Percentiles rank a stretch among this genome's conserved stretches.
phyloP scores from a whole-genome alignment of 2,329 filamentous ascomycete species.

The Sporothrix curviconia region DNA sequence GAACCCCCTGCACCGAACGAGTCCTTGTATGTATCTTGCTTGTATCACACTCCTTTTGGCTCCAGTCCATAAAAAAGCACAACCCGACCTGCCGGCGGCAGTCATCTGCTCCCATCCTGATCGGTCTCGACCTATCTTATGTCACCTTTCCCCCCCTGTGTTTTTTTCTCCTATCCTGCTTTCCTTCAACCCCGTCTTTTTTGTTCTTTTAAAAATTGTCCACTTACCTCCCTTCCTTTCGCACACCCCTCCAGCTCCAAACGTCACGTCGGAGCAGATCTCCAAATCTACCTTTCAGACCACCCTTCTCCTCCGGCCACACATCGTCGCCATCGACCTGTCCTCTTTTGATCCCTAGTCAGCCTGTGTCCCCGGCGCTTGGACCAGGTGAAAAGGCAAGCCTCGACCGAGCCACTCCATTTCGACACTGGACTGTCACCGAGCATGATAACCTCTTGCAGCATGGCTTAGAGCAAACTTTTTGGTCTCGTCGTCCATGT shows the following conservation, averaged over 20 bases:
- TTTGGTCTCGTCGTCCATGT: not conserved
- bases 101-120: not conserved
- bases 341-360: not conserved
- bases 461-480: too few species aligned
- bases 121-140: not conserved
- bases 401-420: not conserved
- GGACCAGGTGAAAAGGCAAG: not conserved
- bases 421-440: not conserved
- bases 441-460: not conserved
- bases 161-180: not conserved
- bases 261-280: not conserved
- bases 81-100: conserved; percentile 7
- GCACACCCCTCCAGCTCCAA: not conserved
- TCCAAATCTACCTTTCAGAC: not conserved
- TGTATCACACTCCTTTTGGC: conserved; percentile 3
- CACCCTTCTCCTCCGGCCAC: too few species aligned
- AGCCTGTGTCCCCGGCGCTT: not conserved
- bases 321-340: not conserved
- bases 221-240: not conserved
- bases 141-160: conserved; percentile 7
- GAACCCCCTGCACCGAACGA: too few species aligned
- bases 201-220: not conserved
- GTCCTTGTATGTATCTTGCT: too few species aligned
- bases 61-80: not conserved
- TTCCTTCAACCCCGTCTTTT: not conserved